Percentiles rank a stretch among this genome's conserved stretches.
Conservation (phyloP, 2,329 filamentous ascomycete species). For the Penicillium thymicola region DNA sequence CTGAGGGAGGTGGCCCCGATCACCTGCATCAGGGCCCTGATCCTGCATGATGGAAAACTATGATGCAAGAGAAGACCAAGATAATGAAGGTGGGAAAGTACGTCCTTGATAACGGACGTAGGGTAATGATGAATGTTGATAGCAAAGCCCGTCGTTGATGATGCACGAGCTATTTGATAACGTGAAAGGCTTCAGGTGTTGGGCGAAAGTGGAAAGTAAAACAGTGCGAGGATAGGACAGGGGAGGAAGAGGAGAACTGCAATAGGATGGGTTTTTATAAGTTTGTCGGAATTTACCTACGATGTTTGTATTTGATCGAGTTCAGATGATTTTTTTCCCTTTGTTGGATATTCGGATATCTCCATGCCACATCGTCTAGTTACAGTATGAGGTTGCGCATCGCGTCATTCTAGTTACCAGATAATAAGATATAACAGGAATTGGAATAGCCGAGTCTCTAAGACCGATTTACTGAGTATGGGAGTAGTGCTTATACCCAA, state of each 20-base stretch:
- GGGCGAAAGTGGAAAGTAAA: neutral
- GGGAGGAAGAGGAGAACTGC: neutral
- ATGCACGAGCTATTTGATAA: neutral
- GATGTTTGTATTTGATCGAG: neutral
- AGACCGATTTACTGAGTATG: no score
- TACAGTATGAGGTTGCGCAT: neutral
- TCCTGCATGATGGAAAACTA: neutral
- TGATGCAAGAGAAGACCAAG: neutral
- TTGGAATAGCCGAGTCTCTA: neutral
- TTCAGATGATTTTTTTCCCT: neutral
- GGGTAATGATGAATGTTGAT: neutral
- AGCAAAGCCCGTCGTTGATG: neutral
- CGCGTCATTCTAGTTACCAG: neutral
- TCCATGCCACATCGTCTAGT: neutral
- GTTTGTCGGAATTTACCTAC: neutral
- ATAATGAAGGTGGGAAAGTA: neutral
- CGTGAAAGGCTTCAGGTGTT: neutral
- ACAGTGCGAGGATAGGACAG: neutral
- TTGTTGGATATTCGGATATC: neutral
- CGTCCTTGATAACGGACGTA: neutral
- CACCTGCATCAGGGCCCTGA: neutral
- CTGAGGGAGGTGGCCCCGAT: neutral
- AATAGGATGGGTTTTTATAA: conserved; percentile 3
- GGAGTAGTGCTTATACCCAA: neutral
- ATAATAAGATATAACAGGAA: neutral